Evolutionary conservation across 2,329 filamentous ascomycete species (phyloP).

Genomic region (Colletotrichum plurivorum): DNA sequence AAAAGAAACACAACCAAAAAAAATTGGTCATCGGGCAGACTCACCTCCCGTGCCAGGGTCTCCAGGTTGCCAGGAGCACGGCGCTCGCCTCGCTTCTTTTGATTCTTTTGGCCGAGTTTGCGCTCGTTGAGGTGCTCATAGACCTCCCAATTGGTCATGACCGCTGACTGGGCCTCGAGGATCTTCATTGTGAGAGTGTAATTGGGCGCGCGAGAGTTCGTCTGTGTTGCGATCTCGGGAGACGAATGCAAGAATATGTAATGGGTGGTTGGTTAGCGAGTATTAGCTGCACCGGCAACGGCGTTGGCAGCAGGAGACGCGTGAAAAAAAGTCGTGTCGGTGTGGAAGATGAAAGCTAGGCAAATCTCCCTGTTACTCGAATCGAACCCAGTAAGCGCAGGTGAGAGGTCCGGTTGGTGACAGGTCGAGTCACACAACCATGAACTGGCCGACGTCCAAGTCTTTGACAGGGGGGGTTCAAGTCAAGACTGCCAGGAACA

Average conservation of each 20-base stretch:
- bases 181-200: conserved; percentile 71
- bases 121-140: conserved; percentile 74
- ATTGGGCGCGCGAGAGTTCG: conserved; percentile 2
- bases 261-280: conserved; percentile 2
- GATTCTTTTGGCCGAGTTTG: conserved; percentile 64
- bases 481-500: not conserved
- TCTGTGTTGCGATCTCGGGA: not conserved
- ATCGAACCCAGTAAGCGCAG: conserved; percentile 20
- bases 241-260: not conserved
- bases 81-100: conserved; percentile 53
- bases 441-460: conserved; percentile 5
- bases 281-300: conserved; percentile 13
- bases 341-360: conserved; percentile 35
- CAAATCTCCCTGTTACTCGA: conserved; percentile 23
- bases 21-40: conserved; percentile 30
- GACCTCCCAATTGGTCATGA: conserved; percentile 82
- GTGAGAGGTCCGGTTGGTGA: conserved; percentile 23
- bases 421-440: conserved; percentile 32
- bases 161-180: conserved; percentile 77
- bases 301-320: conserved; percentile 9
- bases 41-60: conserved; percentile 76
- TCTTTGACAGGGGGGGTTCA: conserved; percentile 9
- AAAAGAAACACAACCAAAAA: not conserved
- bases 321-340: conserved; percentile 33
- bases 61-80: conserved; percentile 71